A percentile compares a stretch with the other conserved stretches of the same genome.
Evolutionary conservation across 1,139 yeast species (phyloP).

Genomic region (Kazachstania sp.): DNA sequence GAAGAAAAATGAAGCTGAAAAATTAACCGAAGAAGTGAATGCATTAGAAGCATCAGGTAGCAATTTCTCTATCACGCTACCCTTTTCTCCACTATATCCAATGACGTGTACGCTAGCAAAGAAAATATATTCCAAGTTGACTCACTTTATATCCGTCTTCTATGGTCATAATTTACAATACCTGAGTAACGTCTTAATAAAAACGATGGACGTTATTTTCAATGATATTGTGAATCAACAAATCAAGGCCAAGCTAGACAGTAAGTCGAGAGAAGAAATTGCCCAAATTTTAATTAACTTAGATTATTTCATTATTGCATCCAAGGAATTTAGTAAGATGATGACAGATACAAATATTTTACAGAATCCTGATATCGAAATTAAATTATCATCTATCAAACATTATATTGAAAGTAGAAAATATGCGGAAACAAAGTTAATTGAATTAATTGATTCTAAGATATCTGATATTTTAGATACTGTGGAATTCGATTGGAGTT

Average conservation of each 20-base stretch:
- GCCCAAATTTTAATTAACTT: constrained; percentile 83
- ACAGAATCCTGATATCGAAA: constrained; percentile 45
- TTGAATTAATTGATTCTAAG: constrained; percentile 70
- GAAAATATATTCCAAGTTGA: constrained; percentile 53
- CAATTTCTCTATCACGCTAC: constrained; percentile 63
- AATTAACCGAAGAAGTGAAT: constrained; percentile 30
- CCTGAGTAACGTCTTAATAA: constrained; percentile 44
- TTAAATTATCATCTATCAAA: constrained; percentile 48
- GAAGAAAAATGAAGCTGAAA: constrained; percentile 33
- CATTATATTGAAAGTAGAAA: constrained; percentile 57
- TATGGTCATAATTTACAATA: constrained; percentile 47
- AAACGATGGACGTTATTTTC: constrained; percentile 61
- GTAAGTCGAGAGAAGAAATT: constrained; percentile 78
- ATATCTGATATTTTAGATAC: constrained; percentile 74
- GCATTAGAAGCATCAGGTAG: constrained; percentile 25
- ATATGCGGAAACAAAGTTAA: constrained; percentile 72
- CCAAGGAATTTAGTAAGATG: constrained; percentile 36
- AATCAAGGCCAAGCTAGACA: constrained; percentile 54
- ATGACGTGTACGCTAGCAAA: constrained; percentile 73
- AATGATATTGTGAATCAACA: constrained; percentile 63
- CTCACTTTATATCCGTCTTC: constrained; percentile 51
- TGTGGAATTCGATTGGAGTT: constrained; percentile 77
- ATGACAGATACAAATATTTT: constrained; percentile 36
- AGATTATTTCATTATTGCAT: constrained; percentile 66
- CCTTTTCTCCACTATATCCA: constrained; percentile 84